These are phyloP conservation scores for Cicer judaicum DNA, from an alignment of 306 rosid genomes.

Conservation along the genomic window DNA sequence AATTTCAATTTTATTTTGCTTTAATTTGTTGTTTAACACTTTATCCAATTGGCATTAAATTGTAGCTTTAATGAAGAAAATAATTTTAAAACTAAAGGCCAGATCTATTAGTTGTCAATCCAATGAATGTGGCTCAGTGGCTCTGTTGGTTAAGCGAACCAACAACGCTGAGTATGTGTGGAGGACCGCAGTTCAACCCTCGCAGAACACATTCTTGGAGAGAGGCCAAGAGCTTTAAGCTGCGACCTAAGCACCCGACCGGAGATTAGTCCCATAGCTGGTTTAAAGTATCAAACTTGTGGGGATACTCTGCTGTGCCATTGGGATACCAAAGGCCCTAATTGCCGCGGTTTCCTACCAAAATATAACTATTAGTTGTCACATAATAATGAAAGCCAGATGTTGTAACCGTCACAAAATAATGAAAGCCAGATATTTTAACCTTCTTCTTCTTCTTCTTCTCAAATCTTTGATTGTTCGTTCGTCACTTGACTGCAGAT, in stretches of 20 bases:
- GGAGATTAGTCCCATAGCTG: no score
- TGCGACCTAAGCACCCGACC: no score
- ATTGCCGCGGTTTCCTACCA: no score
- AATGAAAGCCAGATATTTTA: neutral
- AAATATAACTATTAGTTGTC: neutral
- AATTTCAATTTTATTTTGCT: neutral
- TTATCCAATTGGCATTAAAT: neutral
- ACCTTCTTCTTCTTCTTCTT: neutral
- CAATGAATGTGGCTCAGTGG: no score
- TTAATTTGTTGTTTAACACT: neutral
- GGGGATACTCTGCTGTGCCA: no score
- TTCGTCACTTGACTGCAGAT: constrained; percentile 65
- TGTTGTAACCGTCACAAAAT: neutral
- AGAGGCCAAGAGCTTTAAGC: no score
- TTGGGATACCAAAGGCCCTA: no score
- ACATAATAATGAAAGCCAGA: neutral
- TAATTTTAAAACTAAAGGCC: neutral
- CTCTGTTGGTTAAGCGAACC: no score
- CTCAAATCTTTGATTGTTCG: constrained; percentile 17
- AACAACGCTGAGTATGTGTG: no score
- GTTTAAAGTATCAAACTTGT: no score
- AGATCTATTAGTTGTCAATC: neutral
- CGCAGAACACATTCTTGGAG: no score
- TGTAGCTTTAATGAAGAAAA: constrained; percentile 9
- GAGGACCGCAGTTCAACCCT: no score